Percentiles rank a stretch among this genome's conserved stretches.
Conservation (phyloP, 371 early-diverging fungal genomes). For the Syncephalis fuscata region DNA sequence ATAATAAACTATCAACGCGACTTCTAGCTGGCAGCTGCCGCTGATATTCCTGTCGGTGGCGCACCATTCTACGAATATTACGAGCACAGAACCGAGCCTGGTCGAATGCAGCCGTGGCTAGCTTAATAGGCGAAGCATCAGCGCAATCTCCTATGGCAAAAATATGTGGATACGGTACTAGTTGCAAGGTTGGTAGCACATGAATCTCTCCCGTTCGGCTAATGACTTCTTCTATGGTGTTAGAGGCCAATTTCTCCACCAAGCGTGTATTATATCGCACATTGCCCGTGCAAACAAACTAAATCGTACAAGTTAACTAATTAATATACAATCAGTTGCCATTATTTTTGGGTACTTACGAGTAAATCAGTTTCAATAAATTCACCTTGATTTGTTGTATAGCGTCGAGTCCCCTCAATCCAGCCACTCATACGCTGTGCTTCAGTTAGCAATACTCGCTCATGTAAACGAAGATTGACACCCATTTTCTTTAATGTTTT, state of each 20-base stretch:
- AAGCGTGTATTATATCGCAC: slow-evolving; percentile 5
- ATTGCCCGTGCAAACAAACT: slow-evolving; percentile 22
- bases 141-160: neutral
- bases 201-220: slow-evolving; percentile 14
- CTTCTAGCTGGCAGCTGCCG: too few relatives aligned
- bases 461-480: neutral
- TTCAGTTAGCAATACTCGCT: slow-evolving; percentile 10
- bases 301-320: too few relatives aligned
- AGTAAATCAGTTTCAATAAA: slow-evolving; percentile 22
- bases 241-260: neutral
- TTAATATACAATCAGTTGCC: too few relatives aligned
- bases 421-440: slow-evolving; percentile 7
- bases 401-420: slow-evolving; percentile 13
- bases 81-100: neutral
- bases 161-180: slow-evolving; percentile 11
- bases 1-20: too few relatives aligned
- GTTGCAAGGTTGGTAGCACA: slow-evolving; percentile 39
- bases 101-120: neutral
- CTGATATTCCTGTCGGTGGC: too few relatives aligned
- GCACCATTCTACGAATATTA: neutral
- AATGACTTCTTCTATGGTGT: too few relatives aligned
- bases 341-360: too few relatives aligned
- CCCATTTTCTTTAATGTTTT: slow-evolving; percentile 16
- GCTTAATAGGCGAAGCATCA: neutral
- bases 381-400: slow-evolving; percentile 15